Conservation (phyloP, 2,329 filamentous ascomycete genomes). For the Pseudocercospora crystallina region DNA sequence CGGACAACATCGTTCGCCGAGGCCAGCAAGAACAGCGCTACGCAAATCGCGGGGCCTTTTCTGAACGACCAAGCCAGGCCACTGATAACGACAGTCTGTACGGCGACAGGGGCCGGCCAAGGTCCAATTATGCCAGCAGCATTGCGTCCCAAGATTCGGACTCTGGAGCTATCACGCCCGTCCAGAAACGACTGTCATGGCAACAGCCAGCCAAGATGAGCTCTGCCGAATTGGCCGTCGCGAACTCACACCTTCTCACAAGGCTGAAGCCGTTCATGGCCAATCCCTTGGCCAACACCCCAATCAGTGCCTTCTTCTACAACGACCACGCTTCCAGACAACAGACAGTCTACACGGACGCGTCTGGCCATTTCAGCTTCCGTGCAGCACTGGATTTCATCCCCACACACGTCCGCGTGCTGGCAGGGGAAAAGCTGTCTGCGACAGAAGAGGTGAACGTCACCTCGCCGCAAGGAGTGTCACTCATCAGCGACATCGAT, state of each 20-base stretch:
- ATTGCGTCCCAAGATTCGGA: conserved; percentile 26
- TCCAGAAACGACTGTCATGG: conserved; percentile 53
- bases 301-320: conserved; percentile 94
- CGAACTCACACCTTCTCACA: conserved; percentile 85
- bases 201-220: conserved; percentile 62
- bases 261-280: conserved; percentile 87
- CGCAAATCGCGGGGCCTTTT: conserved; percentile 71
- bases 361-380: conserved; percentile 82
- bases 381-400: conserved; percentile 83
- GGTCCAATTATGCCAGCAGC: conserved; percentile 22
- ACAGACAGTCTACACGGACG: conserved; percentile 79
- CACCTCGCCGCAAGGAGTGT: conserved; percentile 76
- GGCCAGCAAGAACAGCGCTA: conserved; percentile 65
- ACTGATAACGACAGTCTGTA: conserved; percentile 43
- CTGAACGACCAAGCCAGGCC: conserved; percentile 60
- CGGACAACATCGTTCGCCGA: conserved; percentile 70
- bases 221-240: conserved; percentile 71
- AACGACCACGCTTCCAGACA: conserved; percentile 81
- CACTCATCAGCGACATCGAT: conserved; percentile 94
- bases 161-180: conserved; percentile 31
- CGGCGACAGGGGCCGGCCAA: conserved; percentile 28
- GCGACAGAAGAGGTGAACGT: conserved; percentile 75
- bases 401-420: conserved; percentile 81
- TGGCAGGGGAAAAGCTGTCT: conserved; percentile 83
- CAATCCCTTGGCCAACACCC: conserved; percentile 71